phyloP scores from a whole-genome alignment of 495 filamentous ascomycete species.

The Gamarada debralockiae region DNA sequence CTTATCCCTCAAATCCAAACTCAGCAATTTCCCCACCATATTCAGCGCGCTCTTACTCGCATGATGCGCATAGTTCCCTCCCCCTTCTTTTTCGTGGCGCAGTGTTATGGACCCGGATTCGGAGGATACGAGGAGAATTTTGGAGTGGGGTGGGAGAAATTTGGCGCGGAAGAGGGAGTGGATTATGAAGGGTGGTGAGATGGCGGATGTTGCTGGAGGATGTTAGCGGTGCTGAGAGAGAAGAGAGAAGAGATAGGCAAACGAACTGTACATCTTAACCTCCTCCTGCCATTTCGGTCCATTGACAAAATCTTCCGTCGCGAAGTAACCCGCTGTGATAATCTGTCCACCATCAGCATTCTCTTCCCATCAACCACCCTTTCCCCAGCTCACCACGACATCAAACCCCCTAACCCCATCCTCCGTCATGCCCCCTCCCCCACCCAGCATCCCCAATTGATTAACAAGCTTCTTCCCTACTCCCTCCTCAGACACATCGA shows the following conservation, averaged over 20 bases:
- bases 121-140: slow-evolving; percentile 62
- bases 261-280: slow-evolving; percentile 56
- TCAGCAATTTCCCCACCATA: slow-evolving; percentile 70
- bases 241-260: background rate
- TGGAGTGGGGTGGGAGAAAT: slow-evolving; percentile 45
- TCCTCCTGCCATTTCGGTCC: slow-evolving; percentile 61
- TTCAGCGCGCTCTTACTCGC: slow-evolving; percentile 68
- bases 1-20: slow-evolving; percentile 60
- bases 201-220: slow-evolving; percentile 46
- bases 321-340: slow-evolving; percentile 67
- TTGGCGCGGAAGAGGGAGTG: slow-evolving; percentile 53
- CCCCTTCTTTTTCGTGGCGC: slow-evolving; percentile 62
- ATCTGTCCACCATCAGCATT: slow-evolving; percentile 31
- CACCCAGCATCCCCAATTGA: slow-evolving; percentile 31
- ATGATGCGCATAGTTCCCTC: slow-evolving; percentile 72
- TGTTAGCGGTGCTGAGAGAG: background rate
- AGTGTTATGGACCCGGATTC: slow-evolving; percentile 68
- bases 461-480: slow-evolving; percentile 38
- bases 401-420: slow-evolving; percentile 41
- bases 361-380: background rate
- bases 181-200: slow-evolving; percentile 64
- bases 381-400: slow-evolving; percentile 35
- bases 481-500: slow-evolving; percentile 37
- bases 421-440: slow-evolving; percentile 16
- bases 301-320: slow-evolving; percentile 55